Base-by-base conservation (phyloP, 2,329 filamentous ascomycete genomes). In the Mariannaea sp. region DNA sequence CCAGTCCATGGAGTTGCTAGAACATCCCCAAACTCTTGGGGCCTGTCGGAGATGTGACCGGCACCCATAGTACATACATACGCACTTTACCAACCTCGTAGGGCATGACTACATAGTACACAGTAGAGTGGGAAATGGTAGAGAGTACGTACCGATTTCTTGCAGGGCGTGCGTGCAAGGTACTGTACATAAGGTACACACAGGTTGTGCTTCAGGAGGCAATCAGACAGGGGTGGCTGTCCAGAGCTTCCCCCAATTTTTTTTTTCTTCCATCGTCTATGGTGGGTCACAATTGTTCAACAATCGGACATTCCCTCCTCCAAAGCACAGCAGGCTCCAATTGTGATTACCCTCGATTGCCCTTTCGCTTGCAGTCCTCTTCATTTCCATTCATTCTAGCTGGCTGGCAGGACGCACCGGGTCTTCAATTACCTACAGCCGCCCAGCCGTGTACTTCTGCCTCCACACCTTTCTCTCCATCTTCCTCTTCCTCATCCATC, bases 281-380 rank as follows among this genome's bases (percentile, higher is more conserved):
- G 64, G 69, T 71, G 69, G 69, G 68, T 60, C 68, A 19, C 22
- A 13, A 47, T 60, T 35, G 68, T 71, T 71, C 69, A 71, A 71
- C 69, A 71, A 71, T 70, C 67, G 61, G 65, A 49, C 59, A 49
- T 53, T 59, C 63, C 61, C 60, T 68, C 63, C 33, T 59, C 43
- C 50, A 62, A 57, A 51, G 60, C 59, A n/a, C n/a, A n/a, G n/a
- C n/a, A n/a, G n/a, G n/a, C 44, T 64, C 61, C 58, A 66, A 56
- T 62, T 55, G 65, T 65, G 52, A 65, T 65, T 66, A 66, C 64
- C 62, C 49, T 56, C 51, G 42, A 32, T 30, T 45, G 51, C 40
- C 49, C 53, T 40, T 27, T 39, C 32, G 33, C 35, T 50, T 35
- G 16, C 16, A 10, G 57, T 65, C 51, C 53, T 55, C 53, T 58